Percentiles rank a stretch among this genome's conserved stretches.
Conservation (phyloP, 73 alveolate species). For the Paramecium octaurelia region DNA sequence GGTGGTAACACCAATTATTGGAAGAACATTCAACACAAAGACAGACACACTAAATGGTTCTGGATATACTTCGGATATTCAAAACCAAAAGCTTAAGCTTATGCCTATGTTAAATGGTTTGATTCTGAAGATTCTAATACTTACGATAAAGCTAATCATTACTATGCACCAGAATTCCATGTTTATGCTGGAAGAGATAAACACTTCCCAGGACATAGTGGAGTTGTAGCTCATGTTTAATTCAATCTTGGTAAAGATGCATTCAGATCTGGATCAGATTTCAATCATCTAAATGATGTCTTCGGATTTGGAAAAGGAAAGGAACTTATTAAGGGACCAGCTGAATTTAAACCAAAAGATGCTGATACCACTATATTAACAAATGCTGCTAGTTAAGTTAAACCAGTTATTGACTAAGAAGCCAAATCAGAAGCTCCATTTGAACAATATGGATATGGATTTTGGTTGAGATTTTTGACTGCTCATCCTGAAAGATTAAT, state of each 20-base stretch:
- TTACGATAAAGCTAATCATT: slow-evolving; percentile 7
- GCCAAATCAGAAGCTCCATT: neutral
- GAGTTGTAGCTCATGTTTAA: neutral
- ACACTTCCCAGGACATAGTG: slow-evolving; percentile 7
- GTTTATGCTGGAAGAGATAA: slow-evolving; percentile 27
- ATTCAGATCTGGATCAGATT: slow-evolving; percentile 12
- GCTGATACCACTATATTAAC: neutral
- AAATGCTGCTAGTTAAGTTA: neutral
- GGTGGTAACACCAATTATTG: slow-evolving; percentile 45
- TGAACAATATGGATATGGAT: slow-evolving; percentile 43
- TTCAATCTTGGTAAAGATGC: slow-evolving; percentile 37
- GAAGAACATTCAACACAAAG: slow-evolving; percentile 26
- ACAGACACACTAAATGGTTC: slow-evolving; percentile 40
- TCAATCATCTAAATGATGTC: neutral
- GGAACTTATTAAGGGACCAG: neutral
- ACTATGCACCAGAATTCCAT: slow-evolving; percentile 21
- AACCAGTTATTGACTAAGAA: slow-evolving; percentile 40
- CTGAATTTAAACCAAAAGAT: slow-evolving; percentile 36
- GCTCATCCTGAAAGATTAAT: slow-evolving; percentile 33
- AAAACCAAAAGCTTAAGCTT: neutral
- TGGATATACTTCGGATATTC: slow-evolving; percentile 14
- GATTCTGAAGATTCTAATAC: slow-evolving; percentile 13
- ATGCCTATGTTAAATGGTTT: neutral
- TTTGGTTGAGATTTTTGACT: slow-evolving; percentile 26
- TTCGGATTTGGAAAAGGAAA: slow-evolving; percentile 31